Base-by-base conservation (phyloP, 2,329 filamentous ascomycete species). In the Colletotrichum sp. region DNA sequence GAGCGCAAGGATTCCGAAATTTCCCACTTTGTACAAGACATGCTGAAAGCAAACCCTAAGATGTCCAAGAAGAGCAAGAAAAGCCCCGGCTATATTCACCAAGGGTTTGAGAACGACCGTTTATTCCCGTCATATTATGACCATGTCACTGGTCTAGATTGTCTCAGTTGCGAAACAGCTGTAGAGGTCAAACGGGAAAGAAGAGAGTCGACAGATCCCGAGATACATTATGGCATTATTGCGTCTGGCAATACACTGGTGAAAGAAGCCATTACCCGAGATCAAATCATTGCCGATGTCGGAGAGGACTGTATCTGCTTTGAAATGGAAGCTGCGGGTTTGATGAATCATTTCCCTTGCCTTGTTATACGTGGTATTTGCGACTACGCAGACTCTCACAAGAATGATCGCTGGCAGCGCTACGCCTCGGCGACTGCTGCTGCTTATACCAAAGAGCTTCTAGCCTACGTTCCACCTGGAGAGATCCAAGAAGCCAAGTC, bases 371-470 rank as follows among this genome's bases (percentile, higher is more conserved):
- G 84, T 15, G 85, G 85, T 0, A 84, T 87, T 0, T 87, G 82
- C 27, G 83, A 86, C 57, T 87, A 87, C 59, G 80, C 84, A 9
- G 85, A 87, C 71, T 83, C 80, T 0, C 84, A 87, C 67, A 87
- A 86, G 63, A 82, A 81, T 19, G 82, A 87, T 8, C 57, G 49
- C 6, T 87, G 84, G 85, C 83, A 86, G n/a, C 44, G 52, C 1
- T 86, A 85, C 72, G 85, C 85, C 0, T 83, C 86, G 0, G 78
- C 77, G 0, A 81, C 81, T 1, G 84, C 85, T 0, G 84, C 84
- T 1, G 81, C 80, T 8, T 81, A 78, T 4, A 82, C 83, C 1
- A 34, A 32, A 11, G 59, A 62, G 6, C 19, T 62, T 9, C 25
- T 52, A 2, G 44, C 15, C 5, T 52, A 52, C 44, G 44, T 52